A percentile compares a stretch with the other conserved stretches of the same genome.
Conservation (phyloP, 2,329 filamentous ascomycete species). For the Akanthomyces dipterigenus region DNA sequence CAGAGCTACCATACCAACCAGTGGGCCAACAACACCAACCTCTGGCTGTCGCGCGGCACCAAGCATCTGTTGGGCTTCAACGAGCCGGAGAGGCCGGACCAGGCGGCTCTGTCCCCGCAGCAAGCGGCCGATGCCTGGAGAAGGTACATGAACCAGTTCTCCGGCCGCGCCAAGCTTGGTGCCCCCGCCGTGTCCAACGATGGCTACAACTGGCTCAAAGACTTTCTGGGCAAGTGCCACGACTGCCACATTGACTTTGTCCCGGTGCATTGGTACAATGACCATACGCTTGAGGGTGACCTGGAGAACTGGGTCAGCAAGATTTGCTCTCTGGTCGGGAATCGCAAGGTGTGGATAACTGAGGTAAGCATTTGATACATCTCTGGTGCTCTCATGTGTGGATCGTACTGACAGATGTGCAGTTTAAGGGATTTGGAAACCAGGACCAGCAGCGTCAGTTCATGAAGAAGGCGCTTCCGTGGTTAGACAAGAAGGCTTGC, state of each 20-base stretch:
- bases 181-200: slow-evolving; percentile 43
- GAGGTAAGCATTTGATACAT: slow-evolving; percentile 22
- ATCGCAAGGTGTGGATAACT: slow-evolving; percentile 37
- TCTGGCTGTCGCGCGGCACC: slow-evolving; percentile 14
- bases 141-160: slow-evolving; percentile 37
- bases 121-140: slow-evolving; percentile 33
- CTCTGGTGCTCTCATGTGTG: background rate
- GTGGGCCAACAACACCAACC: slow-evolving; percentile 14
- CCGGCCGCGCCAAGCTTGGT: slow-evolving; percentile 35
- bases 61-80: slow-evolving; percentile 20
- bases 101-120: slow-evolving; percentile 20
- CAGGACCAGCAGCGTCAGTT: slow-evolving; percentile 31
- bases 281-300: slow-evolving; percentile 27
- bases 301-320: slow-evolving; percentile 36
- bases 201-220: slow-evolving; percentile 33
- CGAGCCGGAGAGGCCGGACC: slow-evolving; percentile 18
- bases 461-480: slow-evolving; percentile 35
- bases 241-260: slow-evolving; percentile 38
- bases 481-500: slow-evolving; percentile 31
- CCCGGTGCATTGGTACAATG: slow-evolving; percentile 41
- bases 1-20: slow-evolving; percentile 13
- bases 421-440: slow-evolving; percentile 27
- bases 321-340: slow-evolving; percentile 27
- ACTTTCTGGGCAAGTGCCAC: slow-evolving; percentile 35
- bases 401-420: background rate